Conservation (phyloP, 805 yeast species). For the Candida schatavii region DNA sequence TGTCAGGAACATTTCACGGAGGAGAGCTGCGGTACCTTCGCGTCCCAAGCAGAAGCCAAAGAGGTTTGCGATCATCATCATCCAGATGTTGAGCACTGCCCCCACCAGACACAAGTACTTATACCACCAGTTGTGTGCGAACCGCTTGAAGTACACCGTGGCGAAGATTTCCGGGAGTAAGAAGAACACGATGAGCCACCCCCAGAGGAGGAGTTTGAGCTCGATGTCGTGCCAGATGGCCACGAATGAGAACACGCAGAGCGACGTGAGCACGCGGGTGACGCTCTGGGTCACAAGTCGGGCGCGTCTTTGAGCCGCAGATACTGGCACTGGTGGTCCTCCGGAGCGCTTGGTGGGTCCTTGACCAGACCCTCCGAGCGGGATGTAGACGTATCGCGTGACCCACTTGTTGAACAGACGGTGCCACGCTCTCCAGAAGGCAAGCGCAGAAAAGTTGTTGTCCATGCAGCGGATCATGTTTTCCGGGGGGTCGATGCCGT, state of each 20-base stretch:
- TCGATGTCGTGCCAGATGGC: slow-evolving; percentile 99
- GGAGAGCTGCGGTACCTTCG: slow-evolving; percentile 71
- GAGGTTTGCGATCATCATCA: slow-evolving; percentile 96
- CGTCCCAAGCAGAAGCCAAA: slow-evolving; percentile 93
- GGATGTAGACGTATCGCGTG: slow-evolving; percentile 82
- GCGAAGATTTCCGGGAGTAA: slow-evolving; percentile 81
- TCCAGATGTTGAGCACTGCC: slow-evolving; percentile 87
- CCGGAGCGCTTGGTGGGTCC: too few relatives aligned
- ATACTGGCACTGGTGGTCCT: too few relatives aligned
- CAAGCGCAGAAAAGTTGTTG: slow-evolving; percentile 86
- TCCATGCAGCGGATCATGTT: slow-evolving; percentile 96
- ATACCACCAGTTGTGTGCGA: slow-evolving; percentile 58
- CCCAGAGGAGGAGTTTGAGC: slow-evolving; percentile 85
- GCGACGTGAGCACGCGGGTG: slow-evolving; percentile 68
- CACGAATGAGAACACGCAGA: slow-evolving; percentile 89
- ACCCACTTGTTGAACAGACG: slow-evolving; percentile 91
- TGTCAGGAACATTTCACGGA: slow-evolving; percentile 72
- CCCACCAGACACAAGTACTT: slow-evolving; percentile 84
- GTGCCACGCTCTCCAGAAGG: slow-evolving; percentile 99
- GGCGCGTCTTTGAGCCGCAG: too few relatives aligned
- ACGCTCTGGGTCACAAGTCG: too few relatives aligned
- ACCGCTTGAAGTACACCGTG: slow-evolving; percentile 42
- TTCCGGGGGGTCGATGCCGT: slow-evolving; percentile 94
- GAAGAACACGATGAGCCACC: slow-evolving; percentile 88
- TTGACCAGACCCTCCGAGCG: slow-evolving; percentile 75